Base-by-base conservation (phyloP, 164 flowering plant species). In the Berberis thunbergii region DNA sequence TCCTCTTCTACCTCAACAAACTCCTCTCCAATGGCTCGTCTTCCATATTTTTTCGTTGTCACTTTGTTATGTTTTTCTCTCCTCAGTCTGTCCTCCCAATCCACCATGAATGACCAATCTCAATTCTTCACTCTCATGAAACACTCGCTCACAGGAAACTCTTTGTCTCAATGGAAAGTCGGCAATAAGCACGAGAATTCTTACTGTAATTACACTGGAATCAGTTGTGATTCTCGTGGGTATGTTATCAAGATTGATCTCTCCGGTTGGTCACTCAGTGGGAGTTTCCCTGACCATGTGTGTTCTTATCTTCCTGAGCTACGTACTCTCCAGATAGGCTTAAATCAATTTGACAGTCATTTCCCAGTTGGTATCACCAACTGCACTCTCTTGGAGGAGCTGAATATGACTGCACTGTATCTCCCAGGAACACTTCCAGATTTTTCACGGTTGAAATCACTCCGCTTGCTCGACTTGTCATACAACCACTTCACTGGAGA, bases 41-140 rank as follows among this genome's bases (percentile, higher is more conserved):
- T 41, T 67, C 61, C 13, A 41, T 56, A 26, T 3, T 43, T 66
- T 61, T 45, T 54, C 45, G 58, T 76, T 66, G 4, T 77, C 44
- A 41, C 72, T 45, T 39, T 79, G 53, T 41, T 69, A 11, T 50
- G 73, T 41, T 38, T 76, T 8, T 73, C 74, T 65, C 58, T 71
- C 10, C 56, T 67, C 49, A 64, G 1, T 61, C 63, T 68, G 43
- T 66, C 75, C 53, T 74, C 57, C n/a, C 70, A 65, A 57, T 65
- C 72, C 10, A 13, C 60, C 26, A 38, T 13, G 6, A n/a, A 60
- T 5, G 72, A 75, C 72, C 91, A 85, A 70, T 72, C 84, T 43
- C 65, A 79, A 49, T 93, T 86, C 76, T 89, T 93, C 79, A 61
- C 65, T 39, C 86, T 84, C 59, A 77, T 86, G 86, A 88, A 77